Percentiles rank a stretch among this genome's conserved stretches.
Evolutionary conservation across 805 yeast species (phyloP).

Genomic region (Cyberlindnera subsufficiens): DNA sequence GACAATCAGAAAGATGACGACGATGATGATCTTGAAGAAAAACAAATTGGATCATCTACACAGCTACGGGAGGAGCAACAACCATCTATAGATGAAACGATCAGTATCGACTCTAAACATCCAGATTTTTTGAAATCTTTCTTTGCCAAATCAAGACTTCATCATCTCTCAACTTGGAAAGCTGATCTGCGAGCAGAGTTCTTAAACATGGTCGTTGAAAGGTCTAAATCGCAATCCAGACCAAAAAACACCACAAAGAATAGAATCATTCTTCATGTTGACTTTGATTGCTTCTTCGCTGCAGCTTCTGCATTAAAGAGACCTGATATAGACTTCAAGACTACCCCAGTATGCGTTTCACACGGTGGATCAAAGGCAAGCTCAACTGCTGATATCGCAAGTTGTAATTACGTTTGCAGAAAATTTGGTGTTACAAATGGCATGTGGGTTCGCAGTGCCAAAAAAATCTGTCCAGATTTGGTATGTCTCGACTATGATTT

Average conservation of each 20-base stretch:
- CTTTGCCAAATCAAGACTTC: slow-evolving; percentile 78
- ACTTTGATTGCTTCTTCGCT: slow-evolving; percentile 93
- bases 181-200: slow-evolving; percentile 62
- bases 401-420: slow-evolving; percentile 88
- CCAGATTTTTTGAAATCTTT: slow-evolving; percentile 70
- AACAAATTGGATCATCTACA: slow-evolving; percentile 4
- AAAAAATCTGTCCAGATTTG: slow-evolving; percentile 57
- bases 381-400: slow-evolving; percentile 73
- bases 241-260: neutral
- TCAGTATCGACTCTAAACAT: slow-evolving; percentile 54
- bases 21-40: slow-evolving; percentile 8
- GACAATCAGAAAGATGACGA: slow-evolving; percentile 6
- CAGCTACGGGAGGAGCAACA: slow-evolving; percentile 11
- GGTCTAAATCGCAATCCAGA: slow-evolving; percentile 9
- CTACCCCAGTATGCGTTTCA: slow-evolving; percentile 58
- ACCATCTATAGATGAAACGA: neutral
- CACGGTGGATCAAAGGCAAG: slow-evolving; percentile 32
- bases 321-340: slow-evolving; percentile 42
- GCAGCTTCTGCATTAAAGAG: slow-evolving; percentile 64
- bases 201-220: slow-evolving; percentile 38
- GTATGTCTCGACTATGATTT: slow-evolving; percentile 68
- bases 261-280: slow-evolving; percentile 64
- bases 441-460: slow-evolving; percentile 79
- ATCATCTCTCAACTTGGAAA: slow-evolving; percentile 86
- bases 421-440: slow-evolving; percentile 77